Evolutionary conservation across 805 yeast species (phyloP).

Genomic region (Starmerella khaoyaiensis): DNA sequence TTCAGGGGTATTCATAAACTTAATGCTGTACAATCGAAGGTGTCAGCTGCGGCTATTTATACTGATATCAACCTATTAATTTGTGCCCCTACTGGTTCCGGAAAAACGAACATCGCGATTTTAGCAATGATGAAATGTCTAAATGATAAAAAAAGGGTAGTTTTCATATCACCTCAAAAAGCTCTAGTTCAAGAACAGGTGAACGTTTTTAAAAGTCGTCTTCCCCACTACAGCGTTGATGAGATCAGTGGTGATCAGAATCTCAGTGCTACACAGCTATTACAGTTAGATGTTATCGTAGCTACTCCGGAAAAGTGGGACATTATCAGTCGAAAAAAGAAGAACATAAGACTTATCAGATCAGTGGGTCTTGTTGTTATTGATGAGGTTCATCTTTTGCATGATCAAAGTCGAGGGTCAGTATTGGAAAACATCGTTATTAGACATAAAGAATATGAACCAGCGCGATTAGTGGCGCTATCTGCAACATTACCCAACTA

Average conservation of each 20-base stretch:
- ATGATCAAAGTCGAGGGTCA: constrained; percentile 82
- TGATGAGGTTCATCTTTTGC: constrained; percentile 86
- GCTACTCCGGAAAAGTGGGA: constrained; percentile 99
- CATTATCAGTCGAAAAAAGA: constrained; percentile 71
- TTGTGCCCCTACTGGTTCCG: constrained; percentile 99
- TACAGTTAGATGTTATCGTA: constrained; percentile 67
- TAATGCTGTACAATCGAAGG: constrained; percentile 73
- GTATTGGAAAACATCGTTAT: constrained; percentile 81
- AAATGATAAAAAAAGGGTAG: constrained; percentile 54
- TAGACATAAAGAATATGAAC: constrained; percentile 37
- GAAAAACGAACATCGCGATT: constrained; percentile 95
- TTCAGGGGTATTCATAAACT: constrained; percentile 59
- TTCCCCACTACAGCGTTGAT: constrained; percentile 56
- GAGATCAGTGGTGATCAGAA: constrained; percentile 88
- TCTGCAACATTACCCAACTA: constrained; percentile 92
- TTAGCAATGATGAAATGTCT: constrained; percentile 56
- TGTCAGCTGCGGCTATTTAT: constrained; percentile 64
- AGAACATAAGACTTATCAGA: constrained; percentile 50
- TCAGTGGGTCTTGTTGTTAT: constrained; percentile 61
- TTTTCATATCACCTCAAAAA: constrained; percentile 83
- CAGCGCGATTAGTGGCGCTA: constrained; percentile 58
- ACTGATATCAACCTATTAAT: constrained; percentile 59
- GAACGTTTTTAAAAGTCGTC: constrained; percentile 63
- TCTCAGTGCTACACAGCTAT: constrained; percentile 59
- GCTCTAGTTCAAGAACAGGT: constrained; percentile 95